A percentile compares a stretch with the other conserved stretches of the same genome.
phyloP scores from a whole-genome alignment of 2,329 filamentous ascomycete species.

The Dothiorella sarmentorum region DNA sequence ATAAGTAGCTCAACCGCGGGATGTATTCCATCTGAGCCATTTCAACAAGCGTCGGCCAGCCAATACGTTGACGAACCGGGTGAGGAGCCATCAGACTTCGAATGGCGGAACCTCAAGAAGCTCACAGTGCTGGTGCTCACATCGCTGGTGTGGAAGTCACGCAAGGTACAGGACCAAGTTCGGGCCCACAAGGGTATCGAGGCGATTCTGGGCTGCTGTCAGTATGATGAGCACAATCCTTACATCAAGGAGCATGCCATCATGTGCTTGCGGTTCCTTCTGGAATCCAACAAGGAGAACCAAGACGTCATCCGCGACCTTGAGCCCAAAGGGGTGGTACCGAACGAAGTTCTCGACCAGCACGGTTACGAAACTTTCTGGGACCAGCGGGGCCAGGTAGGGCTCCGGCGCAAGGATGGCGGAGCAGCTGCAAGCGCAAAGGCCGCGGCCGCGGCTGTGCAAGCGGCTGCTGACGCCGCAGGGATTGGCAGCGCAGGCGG shows the following conservation, averaged over 20 bases:
- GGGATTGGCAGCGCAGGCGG: constrained; percentile 7
- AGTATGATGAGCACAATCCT: constrained; percentile 88
- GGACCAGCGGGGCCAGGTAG: constrained; percentile 48
- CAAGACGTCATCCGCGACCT: constrained; percentile 68
- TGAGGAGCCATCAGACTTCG: constrained; percentile 63
- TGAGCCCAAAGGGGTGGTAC: constrained; percentile 38
- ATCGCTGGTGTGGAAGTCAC: constrained; percentile 81
- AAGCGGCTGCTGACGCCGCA: constrained; percentile 28
- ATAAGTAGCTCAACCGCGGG: constrained; percentile 15
- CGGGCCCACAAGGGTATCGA: constrained; percentile 82
- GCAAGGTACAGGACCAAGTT: constrained; percentile 82
- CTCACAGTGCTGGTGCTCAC: constrained; percentile 88
- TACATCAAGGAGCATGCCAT: constrained; percentile 80
- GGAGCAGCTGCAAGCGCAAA: constrained; percentile 17
- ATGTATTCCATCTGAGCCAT: constrained; percentile 41
- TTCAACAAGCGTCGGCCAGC: constrained; percentile 40
- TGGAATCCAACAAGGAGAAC: constrained; percentile 71
- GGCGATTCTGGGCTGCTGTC: constrained; percentile 81
- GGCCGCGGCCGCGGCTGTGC: constrained; percentile 23
- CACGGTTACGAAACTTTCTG: constrained; percentile 51
- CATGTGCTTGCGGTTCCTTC: constrained; percentile 53
- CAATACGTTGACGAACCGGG: constrained; percentile 46
- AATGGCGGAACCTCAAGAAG: constrained; percentile 84
- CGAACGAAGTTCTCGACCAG: constrained; percentile 47
- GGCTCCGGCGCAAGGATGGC: constrained; percentile 41